Base-by-base conservation (phyloP, 306 rosid genomes). In the Inga laurina region DNA sequence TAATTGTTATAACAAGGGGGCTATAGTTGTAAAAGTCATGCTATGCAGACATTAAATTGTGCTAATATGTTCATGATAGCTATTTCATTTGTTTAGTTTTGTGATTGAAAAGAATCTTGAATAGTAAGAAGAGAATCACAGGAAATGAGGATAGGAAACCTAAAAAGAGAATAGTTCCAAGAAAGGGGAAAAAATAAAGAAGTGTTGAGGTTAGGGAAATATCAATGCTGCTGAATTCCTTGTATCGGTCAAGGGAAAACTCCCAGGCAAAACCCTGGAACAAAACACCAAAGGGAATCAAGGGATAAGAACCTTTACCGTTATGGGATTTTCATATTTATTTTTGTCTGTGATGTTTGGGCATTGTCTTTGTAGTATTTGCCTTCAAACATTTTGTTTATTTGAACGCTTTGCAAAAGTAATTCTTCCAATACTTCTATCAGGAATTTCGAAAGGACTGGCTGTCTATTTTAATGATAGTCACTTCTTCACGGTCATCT, bases 361-460 rank as follows among this genome's bases (percentile, higher is more conserved):
- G 74, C 54, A 22, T 41, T 59, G 22, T 41, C 80, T 56, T 30
- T 57, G 1, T 22, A 39, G n/a, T 44, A 48, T 68, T 74, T 24
- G 19, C 51, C 59, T 65, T 15, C 39, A 15, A 15, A 21, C 64
- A 49, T 75, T 71, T 77, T 79, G 27, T 80, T 49, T 82, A 12
- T 72, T 56, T 16, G 54, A 49, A 46, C n/a, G 4, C 49, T 73
- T 46, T 75, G 18, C 72, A 19, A 66, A 32, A 32, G 48, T 78
- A 49, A 77, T 22, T 18, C 70, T 74, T 35, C 2, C 51, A 11
- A 62, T 56, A 51, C 57, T 78, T 87, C 74, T 67, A 76, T 81
- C 91, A 96, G 99, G 98, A 89, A 79, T 96, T 96, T 73, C 92
- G 97, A 64, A 96, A 89, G 92, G 98, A 89, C 83, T 96, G 99